phyloP scores from a whole-genome alignment of 2,329 filamentous ascomycete genomes.

The Cryphonectria parasitica region DNA sequence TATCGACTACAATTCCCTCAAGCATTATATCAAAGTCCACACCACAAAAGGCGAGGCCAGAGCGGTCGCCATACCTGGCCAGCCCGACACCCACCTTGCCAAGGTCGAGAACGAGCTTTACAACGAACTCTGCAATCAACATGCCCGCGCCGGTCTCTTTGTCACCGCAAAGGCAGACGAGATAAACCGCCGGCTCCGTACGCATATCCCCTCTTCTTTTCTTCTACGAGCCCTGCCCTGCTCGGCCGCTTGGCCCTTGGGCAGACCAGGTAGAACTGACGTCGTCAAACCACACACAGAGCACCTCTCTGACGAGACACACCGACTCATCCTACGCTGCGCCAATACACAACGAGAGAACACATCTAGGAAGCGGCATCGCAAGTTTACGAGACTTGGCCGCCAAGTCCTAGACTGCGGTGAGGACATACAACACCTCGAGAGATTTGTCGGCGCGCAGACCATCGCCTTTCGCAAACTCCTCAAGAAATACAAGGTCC shows the following conservation, averaged over 20 bases:
- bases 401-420: constrained; percentile 61
- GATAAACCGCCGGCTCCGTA: constrained; percentile 71
- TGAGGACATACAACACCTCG: constrained; percentile 71
- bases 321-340: constrained; percentile 51
- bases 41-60: constrained; percentile 72
- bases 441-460: constrained; percentile 75
- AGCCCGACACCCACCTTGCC: constrained; percentile 59
- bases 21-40: constrained; percentile 80
- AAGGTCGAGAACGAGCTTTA: constrained; percentile 76
- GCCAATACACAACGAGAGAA: constrained; percentile 39
- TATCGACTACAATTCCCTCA: constrained; percentile 86
- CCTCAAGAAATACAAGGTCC: constrained; percentile 79
- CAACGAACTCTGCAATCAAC: constrained; percentile 71
- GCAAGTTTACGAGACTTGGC: constrained; percentile 58
- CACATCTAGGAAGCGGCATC: constrained; percentile 51
- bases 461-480: constrained; percentile 80
- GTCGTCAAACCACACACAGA: constrained; percentile 40
- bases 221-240: not conserved
- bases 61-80: constrained; percentile 75
- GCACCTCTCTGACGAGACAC: constrained; percentile 52
- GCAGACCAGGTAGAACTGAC: no score
- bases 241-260: constrained; percentile 2
- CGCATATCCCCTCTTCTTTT: constrained; percentile 33
- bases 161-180: constrained; percentile 80
- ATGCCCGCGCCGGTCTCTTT: constrained; percentile 78